Percentiles rank a stretch among this genome's conserved stretches.
These are phyloP conservation scores for Populus ilicifolia DNA, from an alignment of 345 rosid genomes.

Conservation along the genomic window DNA sequence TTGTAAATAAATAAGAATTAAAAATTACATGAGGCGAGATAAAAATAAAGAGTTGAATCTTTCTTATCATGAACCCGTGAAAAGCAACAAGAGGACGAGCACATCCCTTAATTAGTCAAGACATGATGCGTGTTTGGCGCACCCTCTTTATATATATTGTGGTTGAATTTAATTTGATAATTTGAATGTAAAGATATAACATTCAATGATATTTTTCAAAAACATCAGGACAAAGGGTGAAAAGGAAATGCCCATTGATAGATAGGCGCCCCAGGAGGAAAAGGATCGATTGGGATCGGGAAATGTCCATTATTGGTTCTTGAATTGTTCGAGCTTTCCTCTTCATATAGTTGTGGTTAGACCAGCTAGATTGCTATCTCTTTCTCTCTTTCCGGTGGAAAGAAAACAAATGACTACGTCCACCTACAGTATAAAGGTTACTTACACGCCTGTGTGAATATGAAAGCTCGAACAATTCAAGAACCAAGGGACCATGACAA, in stretches of 20 bases:
- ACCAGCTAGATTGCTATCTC: background rate
- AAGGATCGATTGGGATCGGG: background rate
- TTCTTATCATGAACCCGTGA: no score
- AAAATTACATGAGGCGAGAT: no score
- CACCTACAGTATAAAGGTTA: no score
- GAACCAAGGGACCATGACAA: background rate
- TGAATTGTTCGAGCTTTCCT: no score
- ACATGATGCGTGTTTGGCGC: no score
- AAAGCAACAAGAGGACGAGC: no score
- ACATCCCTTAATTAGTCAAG: no score
- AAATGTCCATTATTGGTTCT: background rate
- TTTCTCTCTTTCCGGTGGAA: background rate
- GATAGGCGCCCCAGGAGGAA: background rate
- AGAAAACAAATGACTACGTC: background rate
- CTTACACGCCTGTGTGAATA: background rate
- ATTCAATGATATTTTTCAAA: background rate
- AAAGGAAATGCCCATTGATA: background rate
- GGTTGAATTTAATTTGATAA: background rate
- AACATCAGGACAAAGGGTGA: background rate
- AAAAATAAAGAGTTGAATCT: no score
- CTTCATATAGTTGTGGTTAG: no score
- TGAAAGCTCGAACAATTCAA: background rate
- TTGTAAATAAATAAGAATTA: no score
- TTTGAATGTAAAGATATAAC: background rate
- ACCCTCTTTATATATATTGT: background rate